A percentile compares a stretch with the other conserved stretches of the same genome.
Evolutionary conservation across 129 eudicot species (phyloP).

Genomic region (Ambrosia trifida): DNA sequence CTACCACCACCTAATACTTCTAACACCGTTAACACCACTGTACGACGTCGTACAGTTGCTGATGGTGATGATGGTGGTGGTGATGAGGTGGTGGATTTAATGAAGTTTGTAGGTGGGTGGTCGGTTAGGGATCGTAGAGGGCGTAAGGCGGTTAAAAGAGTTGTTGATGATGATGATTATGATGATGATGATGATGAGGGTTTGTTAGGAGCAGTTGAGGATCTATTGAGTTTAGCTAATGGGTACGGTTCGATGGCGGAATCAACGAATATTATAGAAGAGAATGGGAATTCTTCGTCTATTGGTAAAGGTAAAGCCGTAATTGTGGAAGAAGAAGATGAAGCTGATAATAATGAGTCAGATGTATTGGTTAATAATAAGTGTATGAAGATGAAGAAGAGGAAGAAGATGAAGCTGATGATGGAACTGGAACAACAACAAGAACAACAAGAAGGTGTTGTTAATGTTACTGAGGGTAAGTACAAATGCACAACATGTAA

Average conservation of each 20-base stretch:
- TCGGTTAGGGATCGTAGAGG: constrained; percentile 44
- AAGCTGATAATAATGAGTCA: constrained; percentile 21
- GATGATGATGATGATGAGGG: constrained; percentile 19
- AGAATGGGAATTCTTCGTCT: constrained; percentile 4
- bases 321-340: not conserved
- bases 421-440: constrained; percentile 23
- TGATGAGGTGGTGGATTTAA: constrained; percentile 34
- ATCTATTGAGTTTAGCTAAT: constrained; percentile 41
- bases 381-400: constrained; percentile 29
- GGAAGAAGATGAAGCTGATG: constrained; percentile 47
- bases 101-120: constrained; percentile 41
- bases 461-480: constrained; percentile 24
- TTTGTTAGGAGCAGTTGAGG: constrained; percentile 34
- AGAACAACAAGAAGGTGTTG: not conserved
- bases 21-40: not conserved
- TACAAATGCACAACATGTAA: constrained; percentile 56
- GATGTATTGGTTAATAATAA: constrained; percentile 8
- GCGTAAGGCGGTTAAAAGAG: constrained; percentile 7
- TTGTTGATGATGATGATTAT: constrained; percentile 6
- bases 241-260: constrained; percentile 23
- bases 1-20: constrained; percentile 38
- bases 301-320: not conserved
- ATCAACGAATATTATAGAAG: not conserved
- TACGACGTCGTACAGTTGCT: not conserved
- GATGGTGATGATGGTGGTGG: not conserved